phyloP scores from a whole-genome alignment of 1,139 yeast species.

The Scheffersomyces quercinus region DNA sequence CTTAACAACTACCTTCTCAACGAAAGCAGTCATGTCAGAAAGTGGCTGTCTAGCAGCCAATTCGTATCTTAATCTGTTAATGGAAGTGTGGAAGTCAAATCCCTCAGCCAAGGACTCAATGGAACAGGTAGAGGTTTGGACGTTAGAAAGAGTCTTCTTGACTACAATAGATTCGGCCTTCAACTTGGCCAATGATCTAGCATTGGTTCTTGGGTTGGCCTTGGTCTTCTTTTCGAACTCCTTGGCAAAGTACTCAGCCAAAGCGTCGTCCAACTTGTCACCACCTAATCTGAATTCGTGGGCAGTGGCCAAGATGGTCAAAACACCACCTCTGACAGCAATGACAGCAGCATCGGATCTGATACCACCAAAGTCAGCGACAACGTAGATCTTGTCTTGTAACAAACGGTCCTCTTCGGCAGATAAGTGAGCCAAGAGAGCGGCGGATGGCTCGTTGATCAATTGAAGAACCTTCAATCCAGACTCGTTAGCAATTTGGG shows the following conservation, averaged over 20 bases:
- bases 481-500: constrained; percentile 63
- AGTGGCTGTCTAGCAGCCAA: constrained; percentile 79
- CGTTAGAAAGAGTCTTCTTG: constrained; percentile 90
- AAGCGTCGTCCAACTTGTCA: constrained; percentile 74
- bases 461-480: constrained; percentile 83
- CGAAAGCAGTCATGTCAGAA: constrained; percentile 72
- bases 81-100: constrained; percentile 85
- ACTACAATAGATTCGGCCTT: constrained; percentile 80
- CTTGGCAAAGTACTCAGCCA: constrained; percentile 82
- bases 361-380: constrained; percentile 96
- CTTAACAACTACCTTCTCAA: constrained; percentile 72
- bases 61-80: constrained; percentile 94
- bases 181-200: constrained; percentile 87
- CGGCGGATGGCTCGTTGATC: constrained; percentile 92
- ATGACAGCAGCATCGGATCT: constrained; percentile 96
- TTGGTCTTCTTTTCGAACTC: constrained; percentile 90
- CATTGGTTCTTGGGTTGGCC: constrained; percentile 76
- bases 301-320: constrained; percentile 84
- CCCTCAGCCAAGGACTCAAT: constrained; percentile 96
- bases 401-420: constrained; percentile 55
- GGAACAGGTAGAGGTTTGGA: constrained; percentile 85
- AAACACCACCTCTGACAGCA: constrained; percentile 90
- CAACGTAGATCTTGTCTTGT: constrained; percentile 81
- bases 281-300: constrained; percentile 90
- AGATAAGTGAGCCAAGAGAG: constrained; percentile 74